These are phyloP conservation scores for Apiospora arundinis DNA, from an alignment of 2,329 filamentous ascomycete species.

Conservation along the genomic window DNA sequence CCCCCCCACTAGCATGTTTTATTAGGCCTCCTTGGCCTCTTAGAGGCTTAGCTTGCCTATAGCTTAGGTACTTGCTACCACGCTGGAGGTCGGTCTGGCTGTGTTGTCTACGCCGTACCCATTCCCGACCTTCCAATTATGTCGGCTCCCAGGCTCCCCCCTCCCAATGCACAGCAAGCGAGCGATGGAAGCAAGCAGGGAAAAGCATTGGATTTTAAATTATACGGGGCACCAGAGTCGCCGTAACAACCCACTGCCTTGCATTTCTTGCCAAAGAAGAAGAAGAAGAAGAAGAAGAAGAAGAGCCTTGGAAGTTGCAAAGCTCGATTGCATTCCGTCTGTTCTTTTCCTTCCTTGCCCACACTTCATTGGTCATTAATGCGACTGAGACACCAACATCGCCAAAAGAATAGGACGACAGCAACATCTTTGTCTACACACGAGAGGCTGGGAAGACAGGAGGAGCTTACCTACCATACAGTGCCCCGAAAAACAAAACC, in stretches of 20 bases:
- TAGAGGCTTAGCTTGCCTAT: not conserved
- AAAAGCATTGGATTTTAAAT: conserved; percentile 20
- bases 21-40: conserved; percentile 7
- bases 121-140: conserved; percentile 4
- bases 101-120: not conserved
- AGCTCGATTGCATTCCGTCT: not conserved
- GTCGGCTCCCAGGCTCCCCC: no score
- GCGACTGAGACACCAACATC: not conserved
- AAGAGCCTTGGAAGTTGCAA: not conserved
- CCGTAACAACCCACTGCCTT: conserved; percentile 9
- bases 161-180: not conserved
- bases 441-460: conserved; percentile 3
- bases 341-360: conserved; percentile 5
- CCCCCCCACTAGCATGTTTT: conserved; percentile 8
- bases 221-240: conserved; percentile 3
- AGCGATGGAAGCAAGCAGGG: conserved; percentile 6
- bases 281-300: no score
- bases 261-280: not conserved
- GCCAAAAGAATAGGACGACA: not conserved
- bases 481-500: not conserved
- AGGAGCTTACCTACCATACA: not conserved
- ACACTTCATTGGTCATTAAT: not conserved
- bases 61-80: not conserved
- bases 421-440: not conserved
- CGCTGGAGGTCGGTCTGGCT: not conserved